phyloP scores from a whole-genome alignment of 2,329 filamentous ascomycete genomes.

The Monilinia fructigena region DNA sequence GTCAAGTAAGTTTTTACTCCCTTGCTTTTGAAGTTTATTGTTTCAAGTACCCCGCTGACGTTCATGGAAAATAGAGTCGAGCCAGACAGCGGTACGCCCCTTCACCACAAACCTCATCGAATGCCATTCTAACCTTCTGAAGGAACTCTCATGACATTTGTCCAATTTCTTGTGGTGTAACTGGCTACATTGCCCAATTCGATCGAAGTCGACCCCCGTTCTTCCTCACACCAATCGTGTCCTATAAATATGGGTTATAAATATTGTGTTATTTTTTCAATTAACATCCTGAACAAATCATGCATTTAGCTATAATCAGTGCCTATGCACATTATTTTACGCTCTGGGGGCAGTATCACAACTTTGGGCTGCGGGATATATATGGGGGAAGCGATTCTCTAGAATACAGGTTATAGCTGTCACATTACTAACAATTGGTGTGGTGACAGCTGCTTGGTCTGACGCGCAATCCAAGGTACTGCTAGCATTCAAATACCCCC shows the following conservation, averaged over 20 bases:
- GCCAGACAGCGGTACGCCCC: constrained; percentile 69
- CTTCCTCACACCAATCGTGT: constrained; percentile 74
- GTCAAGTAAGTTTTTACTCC: constrained; percentile 67
- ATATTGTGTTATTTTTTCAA: constrained; percentile 87
- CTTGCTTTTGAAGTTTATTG: constrained; percentile 6
- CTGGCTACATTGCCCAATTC: constrained; percentile 74
- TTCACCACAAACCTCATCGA: constrained; percentile 9
- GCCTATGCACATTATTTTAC: constrained; percentile 92
- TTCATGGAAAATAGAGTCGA: constrained; percentile 61
- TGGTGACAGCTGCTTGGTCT: constrained; percentile 84
- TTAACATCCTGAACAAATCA: constrained; percentile 98
- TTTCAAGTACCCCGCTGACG: constrained; percentile 21
- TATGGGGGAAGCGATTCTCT: constrained; percentile 84
- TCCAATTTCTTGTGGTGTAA: constrained; percentile 80
- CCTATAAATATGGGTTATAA: constrained; percentile 76
- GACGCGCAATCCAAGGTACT: constrained; percentile 79
- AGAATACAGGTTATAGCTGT: constrained; percentile 79
- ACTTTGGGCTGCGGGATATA: constrained; percentile 87
- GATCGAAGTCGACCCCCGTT: constrained; percentile 65
- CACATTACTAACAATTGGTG: constrained; percentile 77
- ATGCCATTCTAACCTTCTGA: constrained; percentile 28
- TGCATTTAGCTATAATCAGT: constrained; percentile 96
- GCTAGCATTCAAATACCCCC: too few relatives aligned
- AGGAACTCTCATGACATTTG: constrained; percentile 85
- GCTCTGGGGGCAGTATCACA: constrained; percentile 92